Conservation (phyloP, 305 asterid genomes). For the Euphrasia arctica region DNA sequence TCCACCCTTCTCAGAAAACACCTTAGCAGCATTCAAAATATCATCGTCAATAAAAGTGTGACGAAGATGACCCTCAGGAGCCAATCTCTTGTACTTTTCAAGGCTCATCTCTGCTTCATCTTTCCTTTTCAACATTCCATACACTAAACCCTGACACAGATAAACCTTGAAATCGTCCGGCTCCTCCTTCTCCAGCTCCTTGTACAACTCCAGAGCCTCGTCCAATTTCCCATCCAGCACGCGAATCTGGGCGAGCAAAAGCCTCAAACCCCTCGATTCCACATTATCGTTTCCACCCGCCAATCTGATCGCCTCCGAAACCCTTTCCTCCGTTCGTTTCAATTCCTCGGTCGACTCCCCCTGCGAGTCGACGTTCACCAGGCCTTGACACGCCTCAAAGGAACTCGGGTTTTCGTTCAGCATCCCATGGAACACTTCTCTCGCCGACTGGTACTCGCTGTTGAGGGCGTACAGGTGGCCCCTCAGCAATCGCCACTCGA, state of each 20-base stretch:
- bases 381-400: conserved; percentile 69
- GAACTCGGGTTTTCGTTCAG: conserved; percentile 47
- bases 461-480: conserved; percentile 45
- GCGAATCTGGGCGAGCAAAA: conserved; percentile 55
- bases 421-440: conserved; percentile 44
- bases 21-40: conserved; percentile 51
- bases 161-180: conserved; percentile 73
- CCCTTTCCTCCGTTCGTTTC: conserved; percentile 33
- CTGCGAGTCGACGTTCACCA: conserved; percentile 46
- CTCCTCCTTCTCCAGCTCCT: conserved; percentile 59
- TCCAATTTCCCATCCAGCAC: conserved; percentile 50
- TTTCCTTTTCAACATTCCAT: conserved; percentile 51
- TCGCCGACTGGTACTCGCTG: conserved; percentile 48
- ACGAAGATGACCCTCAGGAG: conserved; percentile 60
- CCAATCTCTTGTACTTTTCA: conserved; percentile 59
- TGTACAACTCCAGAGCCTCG: conserved; percentile 49
- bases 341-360: conserved; percentile 41
- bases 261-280: conserved; percentile 53
- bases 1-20: too few species aligned
- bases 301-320: conserved; percentile 43
- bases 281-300: too few species aligned
- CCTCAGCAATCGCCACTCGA: conserved; percentile 59
- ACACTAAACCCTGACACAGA: conserved; percentile 63
- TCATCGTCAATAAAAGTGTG: conserved; percentile 54
- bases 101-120: conserved; percentile 56